A percentile compares a stretch with the other conserved stretches of the same genome.
Conservation (phyloP, 2,329 filamentous ascomycete genomes). For the Neonectria neomacrospora region DNA sequence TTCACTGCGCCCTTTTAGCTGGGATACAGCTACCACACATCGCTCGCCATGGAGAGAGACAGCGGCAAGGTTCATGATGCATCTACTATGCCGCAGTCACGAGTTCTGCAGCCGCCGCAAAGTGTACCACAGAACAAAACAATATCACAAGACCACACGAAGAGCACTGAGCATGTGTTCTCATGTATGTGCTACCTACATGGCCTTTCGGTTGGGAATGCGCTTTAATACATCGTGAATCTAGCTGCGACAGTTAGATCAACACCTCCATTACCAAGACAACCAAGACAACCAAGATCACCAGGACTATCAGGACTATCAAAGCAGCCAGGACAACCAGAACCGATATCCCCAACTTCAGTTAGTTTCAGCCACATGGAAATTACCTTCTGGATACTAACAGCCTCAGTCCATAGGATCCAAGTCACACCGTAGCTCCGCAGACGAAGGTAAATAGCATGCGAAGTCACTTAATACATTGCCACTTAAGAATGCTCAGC, state of each 20-base stretch:
- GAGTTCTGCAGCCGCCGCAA: not conserved
- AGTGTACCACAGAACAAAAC: conserved; percentile 14
- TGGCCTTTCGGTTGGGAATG: not conserved
- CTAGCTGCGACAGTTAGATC: too few relatives aligned
- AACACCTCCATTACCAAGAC: too few relatives aligned
- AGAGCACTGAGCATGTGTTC: conserved; percentile 2
- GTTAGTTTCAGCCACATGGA: too few relatives aligned
- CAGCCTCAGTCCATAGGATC: too few relatives aligned
- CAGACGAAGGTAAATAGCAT: not conserved
- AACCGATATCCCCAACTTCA: too few relatives aligned
- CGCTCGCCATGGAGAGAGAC: not conserved
- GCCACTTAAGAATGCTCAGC: not conserved
- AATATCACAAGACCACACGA: conserved; percentile 21
- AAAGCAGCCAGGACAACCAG: not conserved
- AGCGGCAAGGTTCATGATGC: not conserved
- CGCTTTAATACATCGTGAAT: not conserved
- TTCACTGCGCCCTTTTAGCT: not conserved
- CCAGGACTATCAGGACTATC: too few relatives aligned
- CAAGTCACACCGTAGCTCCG: not conserved
- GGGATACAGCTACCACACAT: too few relatives aligned
- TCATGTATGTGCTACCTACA: not conserved
- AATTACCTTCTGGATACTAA: too few relatives aligned
- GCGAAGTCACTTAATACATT: not conserved
- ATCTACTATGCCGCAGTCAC: too few relatives aligned
- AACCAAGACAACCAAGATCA: not conserved